A percentile compares a stretch with the other conserved stretches of the same genome.
phyloP scores from a whole-genome alignment of 768 basidiomycete genomes.

The Termitomyces titanicus region DNA sequence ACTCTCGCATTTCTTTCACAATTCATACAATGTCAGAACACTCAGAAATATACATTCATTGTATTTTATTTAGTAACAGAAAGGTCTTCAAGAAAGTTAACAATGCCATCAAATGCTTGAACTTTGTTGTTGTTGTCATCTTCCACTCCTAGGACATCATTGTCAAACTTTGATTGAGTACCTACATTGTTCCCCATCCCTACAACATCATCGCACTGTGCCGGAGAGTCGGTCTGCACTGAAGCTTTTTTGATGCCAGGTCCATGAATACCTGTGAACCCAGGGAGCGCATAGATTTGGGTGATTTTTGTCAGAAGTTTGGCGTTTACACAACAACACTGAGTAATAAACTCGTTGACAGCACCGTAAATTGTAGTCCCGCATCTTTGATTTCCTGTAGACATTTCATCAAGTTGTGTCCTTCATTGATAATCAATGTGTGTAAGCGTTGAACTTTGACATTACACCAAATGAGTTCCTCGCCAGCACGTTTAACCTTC shows the following conservation, averaged over 20 bases:
- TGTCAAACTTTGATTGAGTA: neutral
- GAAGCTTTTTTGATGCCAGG: neutral
- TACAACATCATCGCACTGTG: neutral
- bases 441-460: slow-evolving; percentile 22
- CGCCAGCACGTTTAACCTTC: neutral
- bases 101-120: neutral
- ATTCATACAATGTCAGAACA: too few species aligned
- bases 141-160: neutral
- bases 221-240: neutral
- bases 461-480: slow-evolving; percentile 1
- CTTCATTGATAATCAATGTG: slow-evolving; percentile 21
- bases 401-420: neutral
- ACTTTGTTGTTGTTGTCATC: neutral
- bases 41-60: too few species aligned
- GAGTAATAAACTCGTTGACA: neutral
- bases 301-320: neutral
- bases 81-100: neutral
- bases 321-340: neutral
- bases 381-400: neutral
- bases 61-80: neutral
- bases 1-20: too few species aligned
- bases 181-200: neutral
- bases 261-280: neutral
- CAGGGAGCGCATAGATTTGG: neutral
- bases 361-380: neutral